phyloP scores from a whole-genome alignment of 306 rosid species.

The Glycyrrhiza uralensis region DNA sequence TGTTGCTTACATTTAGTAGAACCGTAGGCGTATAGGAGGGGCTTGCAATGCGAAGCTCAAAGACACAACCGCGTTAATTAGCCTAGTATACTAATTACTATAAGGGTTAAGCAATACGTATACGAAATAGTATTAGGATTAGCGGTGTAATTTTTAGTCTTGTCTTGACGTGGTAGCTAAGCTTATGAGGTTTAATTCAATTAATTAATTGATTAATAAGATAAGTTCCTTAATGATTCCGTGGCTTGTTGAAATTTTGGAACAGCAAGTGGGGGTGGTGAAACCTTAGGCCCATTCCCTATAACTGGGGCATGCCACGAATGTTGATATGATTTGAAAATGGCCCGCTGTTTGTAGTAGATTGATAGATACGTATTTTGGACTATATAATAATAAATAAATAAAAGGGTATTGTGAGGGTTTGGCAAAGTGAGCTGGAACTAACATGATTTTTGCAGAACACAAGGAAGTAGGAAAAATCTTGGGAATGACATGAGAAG shows the following conservation, averaged over 20 bases:
- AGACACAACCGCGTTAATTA: constrained; percentile 27
- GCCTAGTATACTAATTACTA: too few relatives aligned
- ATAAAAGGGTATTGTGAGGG: not conserved
- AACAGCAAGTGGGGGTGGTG: not conserved
- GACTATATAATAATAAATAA: not conserved
- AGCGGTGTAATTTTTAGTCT: not conserved
- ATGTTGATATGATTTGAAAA: not conserved
- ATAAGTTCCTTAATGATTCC: not conserved
- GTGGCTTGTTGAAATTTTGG: constrained; percentile 18
- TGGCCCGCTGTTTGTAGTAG: not conserved
- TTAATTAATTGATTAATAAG: not conserved
- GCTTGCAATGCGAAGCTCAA: not conserved
- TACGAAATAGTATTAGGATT: not conserved
- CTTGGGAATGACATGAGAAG: constrained; percentile 24
- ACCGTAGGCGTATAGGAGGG: not conserved
- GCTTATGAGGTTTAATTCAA: not conserved
- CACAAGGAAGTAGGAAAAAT: constrained; percentile 27
- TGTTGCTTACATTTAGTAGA: not conserved
- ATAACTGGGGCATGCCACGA: constrained; percentile 24
- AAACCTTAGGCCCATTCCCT: not conserved
- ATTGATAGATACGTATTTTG: not conserved
- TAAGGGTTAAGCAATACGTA: constrained; percentile 3
- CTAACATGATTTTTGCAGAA: constrained; percentile 22
- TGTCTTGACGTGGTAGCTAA: constrained; percentile 15
- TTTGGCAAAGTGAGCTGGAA: constrained; percentile 12